Base-by-base conservation (phyloP, 1,139 yeast species). In the Candida smagusa region DNA sequence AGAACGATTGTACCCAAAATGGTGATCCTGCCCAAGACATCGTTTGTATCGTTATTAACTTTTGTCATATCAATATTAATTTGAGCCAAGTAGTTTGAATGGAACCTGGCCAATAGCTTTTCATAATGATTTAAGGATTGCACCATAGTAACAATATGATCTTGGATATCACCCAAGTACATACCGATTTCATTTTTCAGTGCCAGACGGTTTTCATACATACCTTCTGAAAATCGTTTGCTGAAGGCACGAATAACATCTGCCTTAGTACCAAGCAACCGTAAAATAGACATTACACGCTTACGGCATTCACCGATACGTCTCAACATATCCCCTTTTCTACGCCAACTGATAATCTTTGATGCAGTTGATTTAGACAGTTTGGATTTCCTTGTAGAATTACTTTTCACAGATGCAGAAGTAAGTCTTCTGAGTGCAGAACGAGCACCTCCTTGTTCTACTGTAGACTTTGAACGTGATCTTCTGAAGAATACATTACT, bases 31-130 rank as follows among this genome's bases (percentile, higher is more conserved):
- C 97, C 96, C 53, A 92, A 74, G 3, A 90, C 96, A 55, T 92
- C 97, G 59, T 92, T 92, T 75, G 95, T 90, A 51, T 90, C 97
- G 54, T 92, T 92, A 61, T 90, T 92, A n/a, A 89, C 96, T 58
- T 84, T 82, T 6, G 97, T 92, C 97, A 90, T 89, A 57, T 92
- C 97, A 47, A 94, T 90, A 58, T 90, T 92, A 55, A 92, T 85
- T 56, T 92, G 98, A 1, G 98, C 98, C 54, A 92, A 72, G 59
- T 92, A 92, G 59, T 92, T 92, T 12, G 96, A 85, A 61, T 92
- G 98, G 34, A 94, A 85, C 41, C 98, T 72, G 2, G 97, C 95
- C 41, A 92, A 72, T 35, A 92, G 72, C 63, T 92, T 92, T 54
- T 92, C 98, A 59, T 88, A 92, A 59, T 92, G 98, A 54, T 87